Evolutionary conservation across 495 filamentous ascomycete species (phyloP).

Genomic region (Penicillium chermesinum): DNA sequence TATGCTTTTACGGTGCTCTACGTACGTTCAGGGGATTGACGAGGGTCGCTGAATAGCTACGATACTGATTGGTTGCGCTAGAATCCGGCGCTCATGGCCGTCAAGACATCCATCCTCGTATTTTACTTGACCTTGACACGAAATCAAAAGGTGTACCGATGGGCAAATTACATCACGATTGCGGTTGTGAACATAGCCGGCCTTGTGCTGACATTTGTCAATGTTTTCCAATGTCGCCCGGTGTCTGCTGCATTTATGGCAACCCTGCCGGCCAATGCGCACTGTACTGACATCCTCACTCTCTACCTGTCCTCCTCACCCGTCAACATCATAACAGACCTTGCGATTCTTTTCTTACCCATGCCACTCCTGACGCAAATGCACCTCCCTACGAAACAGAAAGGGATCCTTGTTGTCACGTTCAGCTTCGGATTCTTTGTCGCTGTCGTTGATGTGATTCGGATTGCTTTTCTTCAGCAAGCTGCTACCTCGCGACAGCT

Average conservation of each 20-base stretch:
- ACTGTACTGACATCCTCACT: conserved; percentile 70
- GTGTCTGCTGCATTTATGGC: conserved; percentile 56
- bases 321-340: conserved; percentile 79
- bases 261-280: conserved; percentile 34
- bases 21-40: conserved; percentile 44
- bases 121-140: conserved; percentile 80
- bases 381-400: conserved; percentile 77
- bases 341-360: conserved; percentile 76
- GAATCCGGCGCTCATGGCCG: conserved; percentile 73
- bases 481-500: conserved; percentile 46
- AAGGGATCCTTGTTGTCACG: conserved; percentile 74
- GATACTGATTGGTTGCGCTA: conserved; percentile 24
- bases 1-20: conserved; percentile 84
- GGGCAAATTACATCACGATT: conserved; percentile 65
- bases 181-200: conserved; percentile 73
- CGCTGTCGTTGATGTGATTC: conserved; percentile 78
- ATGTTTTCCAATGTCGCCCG: conserved; percentile 85
- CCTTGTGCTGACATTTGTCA: conserved; percentile 72
- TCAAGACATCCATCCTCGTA: conserved; percentile 87
- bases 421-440: conserved; percentile 84
- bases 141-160: conserved; percentile 65
- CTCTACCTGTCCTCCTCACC: conserved; percentile 80
- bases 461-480: conserved; percentile 83
- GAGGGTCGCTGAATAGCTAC: neutral
- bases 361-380: conserved; percentile 83